A percentile compares a stretch with the other conserved stretches of the same genome.
phyloP scores from a whole-genome alignment of 2,329 filamentous ascomycete genomes.

The Colletotrichum sp. region DNA sequence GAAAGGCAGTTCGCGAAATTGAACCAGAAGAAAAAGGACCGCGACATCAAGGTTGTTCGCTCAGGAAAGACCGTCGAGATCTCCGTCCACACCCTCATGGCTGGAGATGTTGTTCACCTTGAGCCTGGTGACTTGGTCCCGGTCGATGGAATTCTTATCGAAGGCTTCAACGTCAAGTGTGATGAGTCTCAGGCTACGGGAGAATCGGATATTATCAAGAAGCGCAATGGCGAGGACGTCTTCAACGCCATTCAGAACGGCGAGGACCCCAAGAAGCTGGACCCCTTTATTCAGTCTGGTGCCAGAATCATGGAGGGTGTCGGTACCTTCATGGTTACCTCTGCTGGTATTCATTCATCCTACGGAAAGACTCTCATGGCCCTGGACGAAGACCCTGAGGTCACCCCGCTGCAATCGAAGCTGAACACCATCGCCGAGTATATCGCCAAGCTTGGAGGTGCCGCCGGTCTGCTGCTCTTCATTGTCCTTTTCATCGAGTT shows the following conservation, averaged over 20 bases:
- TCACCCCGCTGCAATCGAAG: constrained; percentile 79
- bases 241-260: constrained; percentile 71
- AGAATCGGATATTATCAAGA: constrained; percentile 78
- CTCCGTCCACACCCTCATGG: constrained; percentile 72
- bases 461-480: constrained; percentile 80
- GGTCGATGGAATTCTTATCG: constrained; percentile 75
- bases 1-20: constrained; percentile 80
- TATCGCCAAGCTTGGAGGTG: constrained; percentile 79
- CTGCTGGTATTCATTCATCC: constrained; percentile 74
- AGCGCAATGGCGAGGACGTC: constrained; percentile 70
- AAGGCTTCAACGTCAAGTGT: constrained; percentile 77
- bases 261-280: constrained; percentile 72
- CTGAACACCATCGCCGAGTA: constrained; percentile 77
- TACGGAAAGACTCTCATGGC: constrained; percentile 80
- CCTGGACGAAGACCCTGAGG: constrained; percentile 75
- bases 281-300: constrained; percentile 87
- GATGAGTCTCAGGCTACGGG: constrained; percentile 82
- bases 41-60: constrained; percentile 73
- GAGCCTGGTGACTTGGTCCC: constrained; percentile 78
- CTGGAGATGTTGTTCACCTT: constrained; percentile 74
- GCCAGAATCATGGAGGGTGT: constrained; percentile 79
- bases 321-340: constrained; percentile 76
- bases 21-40: constrained; percentile 81
- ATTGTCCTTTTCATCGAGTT: constrained; percentile 88
- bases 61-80: constrained; percentile 74